A percentile compares a stretch with the other conserved stretches of the same genome.
Evolutionary conservation across 2,329 filamentous ascomycete species (phyloP).

Genomic region (Monosporascus sp.): DNA sequence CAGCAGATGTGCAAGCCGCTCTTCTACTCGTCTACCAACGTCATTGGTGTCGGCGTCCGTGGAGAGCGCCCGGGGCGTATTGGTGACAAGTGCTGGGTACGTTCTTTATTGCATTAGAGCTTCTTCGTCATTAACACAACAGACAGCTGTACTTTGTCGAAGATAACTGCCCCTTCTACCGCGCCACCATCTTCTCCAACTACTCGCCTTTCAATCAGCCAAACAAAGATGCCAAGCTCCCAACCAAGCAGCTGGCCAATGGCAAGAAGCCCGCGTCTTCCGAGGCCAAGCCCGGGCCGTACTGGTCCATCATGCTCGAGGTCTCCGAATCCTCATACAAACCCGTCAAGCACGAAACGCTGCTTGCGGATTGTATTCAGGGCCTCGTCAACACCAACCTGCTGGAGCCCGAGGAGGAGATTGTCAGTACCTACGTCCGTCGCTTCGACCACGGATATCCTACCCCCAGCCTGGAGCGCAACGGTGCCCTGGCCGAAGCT

Average conservation of each 20-base stretch:
- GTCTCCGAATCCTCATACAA: constrained; percentile 95
- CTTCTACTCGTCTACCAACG: constrained; percentile 95
- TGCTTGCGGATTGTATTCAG: constrained; percentile 88
- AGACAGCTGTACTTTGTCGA: constrained; percentile 91
- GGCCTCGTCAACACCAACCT: constrained; percentile 97
- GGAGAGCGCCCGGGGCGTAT: constrained; percentile 90
- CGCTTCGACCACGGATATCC: constrained; percentile 98
- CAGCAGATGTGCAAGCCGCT: constrained; percentile 79
- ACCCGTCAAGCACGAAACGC: constrained; percentile 78
- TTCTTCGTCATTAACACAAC: constrained; percentile 6
- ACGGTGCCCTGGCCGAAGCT: constrained; percentile 86
- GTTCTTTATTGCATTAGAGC: neutral
- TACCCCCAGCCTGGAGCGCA: constrained; percentile 88
- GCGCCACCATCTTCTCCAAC: constrained; percentile 99
- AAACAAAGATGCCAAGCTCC: constrained; percentile 71
- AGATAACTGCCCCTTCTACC: constrained; percentile 98
- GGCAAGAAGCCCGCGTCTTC: constrained; percentile 72
- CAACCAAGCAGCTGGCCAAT: constrained; percentile 78
- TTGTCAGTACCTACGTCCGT: constrained; percentile 97
- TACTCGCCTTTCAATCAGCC: constrained; percentile 99
- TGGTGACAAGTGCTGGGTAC: constrained; percentile 97
- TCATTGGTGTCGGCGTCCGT: constrained; percentile 92
- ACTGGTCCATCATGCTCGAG: constrained; percentile 99
- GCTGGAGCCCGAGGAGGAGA: constrained; percentile 85
- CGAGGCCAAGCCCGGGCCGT: constrained; percentile 78